These are phyloP conservation scores for Paratrimastix pyriformis DNA, from an alignment of 78 protist species.

Conservation along the genomic window DNA sequence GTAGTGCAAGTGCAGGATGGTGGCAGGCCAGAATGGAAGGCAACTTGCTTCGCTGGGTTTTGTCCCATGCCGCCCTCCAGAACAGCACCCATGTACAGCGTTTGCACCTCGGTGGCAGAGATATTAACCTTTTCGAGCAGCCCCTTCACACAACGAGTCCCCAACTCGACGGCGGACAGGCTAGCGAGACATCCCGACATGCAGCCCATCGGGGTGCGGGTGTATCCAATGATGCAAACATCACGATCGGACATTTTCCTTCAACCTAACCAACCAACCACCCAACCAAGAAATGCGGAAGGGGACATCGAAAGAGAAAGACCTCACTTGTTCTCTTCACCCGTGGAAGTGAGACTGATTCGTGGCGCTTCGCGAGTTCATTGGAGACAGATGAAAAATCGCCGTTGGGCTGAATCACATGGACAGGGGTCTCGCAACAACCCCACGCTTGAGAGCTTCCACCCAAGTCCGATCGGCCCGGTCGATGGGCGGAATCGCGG, in stretches of 20 bases:
- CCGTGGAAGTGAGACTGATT: too few species aligned
- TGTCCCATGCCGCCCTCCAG: conserved; percentile 1
- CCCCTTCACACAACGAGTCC: background rate
- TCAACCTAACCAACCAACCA: too few species aligned
- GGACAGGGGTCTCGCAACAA: too few species aligned
- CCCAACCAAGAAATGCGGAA: too few species aligned
- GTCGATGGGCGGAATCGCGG: too few species aligned
- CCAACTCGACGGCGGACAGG: conserved; percentile 16
- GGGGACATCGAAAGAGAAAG: too few species aligned
- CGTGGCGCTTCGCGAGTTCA: too few species aligned
- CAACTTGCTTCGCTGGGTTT: conserved; percentile 15
- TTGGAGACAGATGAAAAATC: too few species aligned
- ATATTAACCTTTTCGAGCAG: background rate
- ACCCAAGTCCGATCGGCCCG: too few species aligned
- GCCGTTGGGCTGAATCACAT: too few species aligned
- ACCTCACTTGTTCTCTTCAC: too few species aligned
- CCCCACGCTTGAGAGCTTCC: too few species aligned
- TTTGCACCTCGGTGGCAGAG: background rate
- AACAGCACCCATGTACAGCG: conserved; percentile 6
- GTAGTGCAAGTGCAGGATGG: conserved; percentile 34
- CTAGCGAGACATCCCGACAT: conserved; percentile 9
- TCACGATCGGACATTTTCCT: conserved; percentile 3
- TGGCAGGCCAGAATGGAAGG: conserved; percentile 14
- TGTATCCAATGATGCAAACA: conserved; percentile 4
- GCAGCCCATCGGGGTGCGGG: conserved; percentile 4